A percentile compares a stretch with the other conserved stretches of the same genome.
Conservation (phyloP, 371 early-diverging fungal species). For the Blyttiomyces sp. region DNA sequence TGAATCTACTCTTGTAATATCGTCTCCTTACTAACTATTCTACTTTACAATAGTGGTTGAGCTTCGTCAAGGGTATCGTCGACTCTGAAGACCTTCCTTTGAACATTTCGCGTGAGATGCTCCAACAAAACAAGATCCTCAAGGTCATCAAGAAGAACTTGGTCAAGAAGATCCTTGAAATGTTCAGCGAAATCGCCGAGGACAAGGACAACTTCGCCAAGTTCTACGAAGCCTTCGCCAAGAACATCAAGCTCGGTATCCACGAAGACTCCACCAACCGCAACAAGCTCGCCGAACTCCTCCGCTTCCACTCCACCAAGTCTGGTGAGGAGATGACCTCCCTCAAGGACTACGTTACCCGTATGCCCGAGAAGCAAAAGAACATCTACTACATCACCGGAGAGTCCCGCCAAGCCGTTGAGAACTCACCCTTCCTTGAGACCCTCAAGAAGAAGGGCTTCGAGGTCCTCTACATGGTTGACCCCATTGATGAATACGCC, state of each 20-base stretch:
- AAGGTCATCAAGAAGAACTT: slow-evolving; percentile 93
- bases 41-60: slow-evolving; percentile 76
- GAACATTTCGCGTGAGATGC: slow-evolving; percentile 94
- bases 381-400: slow-evolving; percentile 98
- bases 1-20: slow-evolving; percentile 60
- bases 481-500: slow-evolving; percentile 74
- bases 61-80: slow-evolving; percentile 79
- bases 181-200: slow-evolving; percentile 83
- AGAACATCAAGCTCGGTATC: slow-evolving; percentile 91
- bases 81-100: slow-evolving; percentile 95
- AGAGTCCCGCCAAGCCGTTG: slow-evolving; percentile 89
- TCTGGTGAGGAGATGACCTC: slow-evolving; percentile 84
- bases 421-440: slow-evolving; percentile 97
- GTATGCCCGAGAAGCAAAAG: slow-evolving; percentile 68
- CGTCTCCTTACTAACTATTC: slow-evolving; percentile 39
- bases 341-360: slow-evolving; percentile 91
- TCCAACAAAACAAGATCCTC: slow-evolving; percentile 93
- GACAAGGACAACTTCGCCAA: slow-evolving; percentile 90
- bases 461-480: slow-evolving; percentile 91
- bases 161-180: slow-evolving; percentile 88
- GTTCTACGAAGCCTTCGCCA: slow-evolving; percentile 91
- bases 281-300: slow-evolving; percentile 82
- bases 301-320: slow-evolving; percentile 92
- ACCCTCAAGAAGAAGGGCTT: slow-evolving; percentile 96
- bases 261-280: slow-evolving; percentile 87